Evolutionary conservation across 129 eudicot genomes (phyloP), one percentile per base, ranked within the genome.

Genomic region (Flaveria sonorensis): DNA sequence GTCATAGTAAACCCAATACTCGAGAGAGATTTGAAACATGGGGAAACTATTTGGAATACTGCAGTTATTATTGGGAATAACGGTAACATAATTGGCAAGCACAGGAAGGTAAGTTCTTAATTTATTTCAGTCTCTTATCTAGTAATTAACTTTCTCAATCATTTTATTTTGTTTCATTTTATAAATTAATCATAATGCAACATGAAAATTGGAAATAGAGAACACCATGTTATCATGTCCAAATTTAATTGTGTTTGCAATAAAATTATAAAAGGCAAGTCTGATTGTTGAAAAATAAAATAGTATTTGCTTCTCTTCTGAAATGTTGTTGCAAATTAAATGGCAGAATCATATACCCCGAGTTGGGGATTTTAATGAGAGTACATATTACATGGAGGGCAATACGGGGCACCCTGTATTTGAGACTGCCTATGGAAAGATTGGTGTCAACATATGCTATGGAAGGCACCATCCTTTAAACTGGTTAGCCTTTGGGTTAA

Each of bases 381-480:
- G 98, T 79, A 89, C 98, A 42, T 94, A 94, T 86, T 94, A 94
- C 55, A 94, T 94, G 98, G 98, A 94, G 81, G 98, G 98, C 15
- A 87, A 94, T 83, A 94, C 98, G 1, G 97, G 98, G 24, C 98
- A 94, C 83, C 98, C 98, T 30, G 97, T 94, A 59, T 94, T 94
- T 70, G 96, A 94, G 75, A 94, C 98, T 15, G 93, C 88, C 56
- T 94, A 73, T 59, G 98, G 98, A 39, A 94, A 89, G 87, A 91
- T 94, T 70, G 98, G 93, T 18, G 89, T 94, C 55, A 94, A 94
- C 60, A 94, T 94, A 73, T 94, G 98, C 76, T 94, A 94, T 61
- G 98, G 98, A 74, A 94, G 98, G 82, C 98, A 94, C 76, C 98
- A 94, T 82, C 98, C 98, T 68, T 85, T 94, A 64, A 94, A 94